Base-by-base conservation (phyloP, 208 protist genomes). In the Endotrypanum monterogeii region DNA sequence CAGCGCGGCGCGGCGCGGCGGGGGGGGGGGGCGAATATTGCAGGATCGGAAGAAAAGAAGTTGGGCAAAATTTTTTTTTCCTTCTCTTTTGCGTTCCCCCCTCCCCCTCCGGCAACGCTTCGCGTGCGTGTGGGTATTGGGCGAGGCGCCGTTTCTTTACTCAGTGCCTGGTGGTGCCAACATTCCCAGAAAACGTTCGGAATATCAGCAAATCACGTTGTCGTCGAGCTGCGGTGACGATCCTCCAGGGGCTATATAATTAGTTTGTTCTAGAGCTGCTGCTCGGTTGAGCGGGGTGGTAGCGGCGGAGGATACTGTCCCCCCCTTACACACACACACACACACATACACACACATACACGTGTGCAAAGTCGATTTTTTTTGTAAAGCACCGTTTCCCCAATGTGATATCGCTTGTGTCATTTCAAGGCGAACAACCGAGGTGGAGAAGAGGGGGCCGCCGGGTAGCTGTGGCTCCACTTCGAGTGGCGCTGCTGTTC, bases 231-330 rank as follows among this genome's bases (percentile, higher is more conserved):
- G 66, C n/a, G 23, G 44, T 52, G 44, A 37, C 28, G 37, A 30
- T 50, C 11, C 7, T 23, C 11, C 5, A 25, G 39, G 39, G 23
- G 39, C 20, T 11, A n/a, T 50, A 57, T 46, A 46, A 67, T 2
- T 54, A 67, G 20, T 8, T 51, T n/a, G 67, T 83, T 28, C 60
- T 80, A 9, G 83, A 85, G 56, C 55, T 88, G 32, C 71, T 88
- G n/a, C n/a, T 20, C 76, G 85, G 9, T 60, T 83, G 51, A 32
- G n/a, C n/a, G n/a, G n/a, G n/a, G n/a, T 84, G 14, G 80, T 80
- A 50, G 67, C 54, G 20, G 68, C 75, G 16, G 62, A 77, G 2
- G 72, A 69, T 5, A 50, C 67, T n/a, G n/a, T n/a, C n/a, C n/a
- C n/a, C n/a, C n/a, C n/a, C n/a, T n/a, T n/a, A n/a, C n/a, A n/a